Evolutionary conservation across 345 rosid genomes (phyloP).

Genomic region (Firmiana major): DNA sequence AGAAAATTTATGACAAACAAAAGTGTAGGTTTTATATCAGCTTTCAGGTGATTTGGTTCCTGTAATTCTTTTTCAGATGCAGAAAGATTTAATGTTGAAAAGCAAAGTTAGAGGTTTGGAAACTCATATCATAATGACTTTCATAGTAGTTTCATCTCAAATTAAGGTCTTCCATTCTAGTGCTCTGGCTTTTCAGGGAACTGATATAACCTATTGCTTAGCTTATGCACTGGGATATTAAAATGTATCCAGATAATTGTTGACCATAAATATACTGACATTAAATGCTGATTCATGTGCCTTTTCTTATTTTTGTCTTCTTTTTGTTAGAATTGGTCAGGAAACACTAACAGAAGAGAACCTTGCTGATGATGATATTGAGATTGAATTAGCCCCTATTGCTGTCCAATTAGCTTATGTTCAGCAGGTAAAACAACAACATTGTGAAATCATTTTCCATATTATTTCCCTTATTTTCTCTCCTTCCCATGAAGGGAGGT

Average conservation of each 20-base stretch:
- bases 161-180: background rate
- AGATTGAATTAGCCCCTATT: conserved; percentile 84
- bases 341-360: conserved; percentile 75
- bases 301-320: conserved; percentile 9
- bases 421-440: conserved; percentile 55
- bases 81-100: background rate
- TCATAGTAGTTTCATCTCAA: background rate
- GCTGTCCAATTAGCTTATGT: conserved; percentile 85
- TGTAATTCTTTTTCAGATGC: background rate
- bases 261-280: background rate
- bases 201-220: background rate
- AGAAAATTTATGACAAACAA: background rate
- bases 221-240: background rate
- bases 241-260: background rate
- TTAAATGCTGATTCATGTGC: background rate
- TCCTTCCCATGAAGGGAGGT: background rate
- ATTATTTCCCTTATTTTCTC: background rate
- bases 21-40: background rate
- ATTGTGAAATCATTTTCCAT: background rate
- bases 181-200: background rate
- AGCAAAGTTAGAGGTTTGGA: background rate
- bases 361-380: conserved; percentile 74
- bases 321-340: conserved; percentile 74
- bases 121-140: background rate
- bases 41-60: background rate